Conservation (phyloP, 1,284 basidiomycete genomes). For the Austropuccinia psidii region DNA sequence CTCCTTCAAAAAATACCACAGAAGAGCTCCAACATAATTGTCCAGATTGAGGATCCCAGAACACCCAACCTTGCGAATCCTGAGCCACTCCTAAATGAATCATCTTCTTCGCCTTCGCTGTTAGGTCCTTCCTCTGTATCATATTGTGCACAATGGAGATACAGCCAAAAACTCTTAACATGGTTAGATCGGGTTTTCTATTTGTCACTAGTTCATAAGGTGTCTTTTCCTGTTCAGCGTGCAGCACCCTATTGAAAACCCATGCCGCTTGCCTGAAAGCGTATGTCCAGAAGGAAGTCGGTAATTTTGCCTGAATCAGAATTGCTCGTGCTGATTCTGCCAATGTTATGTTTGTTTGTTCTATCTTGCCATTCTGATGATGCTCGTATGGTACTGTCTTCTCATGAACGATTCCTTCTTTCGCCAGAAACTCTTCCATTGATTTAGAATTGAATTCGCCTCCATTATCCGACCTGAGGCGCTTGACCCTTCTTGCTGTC, state of each 20-base stretch:
- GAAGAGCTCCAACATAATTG: neutral
- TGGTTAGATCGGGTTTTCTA: neutral
- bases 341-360: neutral
- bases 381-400: conserved; percentile 2
- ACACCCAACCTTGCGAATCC: neutral
- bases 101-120: neutral
- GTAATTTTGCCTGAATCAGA: neutral
- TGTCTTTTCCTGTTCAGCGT: neutral
- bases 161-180: neutral
- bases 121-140: neutral
- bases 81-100: neutral
- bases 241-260: neutral
- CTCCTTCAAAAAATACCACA: neutral
- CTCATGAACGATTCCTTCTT: neutral
- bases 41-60: neutral
- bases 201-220: neutral
- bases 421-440: neutral
- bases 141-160: neutral
- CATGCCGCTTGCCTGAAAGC: neutral
- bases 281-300: neutral
- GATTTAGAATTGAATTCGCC: neutral
- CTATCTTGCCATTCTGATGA: neutral
- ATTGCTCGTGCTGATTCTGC: neutral
- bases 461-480: neutral
- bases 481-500: neutral